Base-by-base conservation (phyloP, 164 flowering plant species). In the Echeveria elegans region DNA sequence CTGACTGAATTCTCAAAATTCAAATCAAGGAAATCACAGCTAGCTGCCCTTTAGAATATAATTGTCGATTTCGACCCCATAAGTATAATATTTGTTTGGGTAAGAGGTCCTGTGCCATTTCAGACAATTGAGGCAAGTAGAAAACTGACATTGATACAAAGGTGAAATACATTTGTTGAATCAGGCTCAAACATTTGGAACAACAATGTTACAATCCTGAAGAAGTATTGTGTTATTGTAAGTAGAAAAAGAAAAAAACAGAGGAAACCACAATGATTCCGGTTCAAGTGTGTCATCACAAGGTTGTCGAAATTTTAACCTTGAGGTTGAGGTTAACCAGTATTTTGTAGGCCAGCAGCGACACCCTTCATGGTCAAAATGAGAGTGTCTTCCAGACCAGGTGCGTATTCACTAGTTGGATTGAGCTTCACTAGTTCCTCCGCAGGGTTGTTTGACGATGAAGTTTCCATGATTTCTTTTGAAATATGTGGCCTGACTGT, bases 291-390 rank as follows among this genome's bases (percentile, higher is more conserved):
- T 18, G 14, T 45, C 53, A 52, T 52, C 58, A 23, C 28, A 23
- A 23, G 58, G 58, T 52, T 52, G 58, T 21, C 58, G 29, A 52
- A 52, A 52, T n/a, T 52, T 47, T 52, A 28, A 52, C 29, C 58
- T 52, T 52, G 28, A 7, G 8, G 65, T 29, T n/a, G 21, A 5
- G 73, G 63, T 78, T 79, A 95, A 74, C 99, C 99, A 7, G 99
- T 95, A 82, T 95, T 95, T 78, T 95, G 99, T 83, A 95, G 45
- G 9, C 99, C 99, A 12, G 99, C 99, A 45, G 99, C 99, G 70
- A 95, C 83, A 72, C 97, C 99, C 87, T 94, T 94, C 99, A 94
- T 94, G 75, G 99, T 94, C 81, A 94, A 73, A 74, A 94, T 94
- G 76, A 94, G 96, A 28, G 99, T 94, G 77, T 94, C 99, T 80